Evolutionary conservation across 2,329 filamentous ascomycete species (phyloP), one percentile per base, ranked within the genome.

Genomic region (Mariannaea elegans): DNA sequence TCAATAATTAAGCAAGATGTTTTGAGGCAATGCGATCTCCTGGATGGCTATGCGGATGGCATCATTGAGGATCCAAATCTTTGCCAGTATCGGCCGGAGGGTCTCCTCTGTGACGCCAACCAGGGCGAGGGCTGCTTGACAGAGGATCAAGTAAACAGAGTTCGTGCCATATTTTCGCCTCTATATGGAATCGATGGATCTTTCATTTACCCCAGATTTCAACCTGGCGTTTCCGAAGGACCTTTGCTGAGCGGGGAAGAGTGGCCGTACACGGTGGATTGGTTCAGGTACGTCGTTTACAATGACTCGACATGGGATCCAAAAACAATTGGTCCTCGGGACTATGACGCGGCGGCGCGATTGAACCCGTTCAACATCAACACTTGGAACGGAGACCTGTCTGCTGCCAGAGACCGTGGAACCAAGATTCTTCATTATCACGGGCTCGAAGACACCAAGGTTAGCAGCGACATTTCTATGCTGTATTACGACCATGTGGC

Each of bases 31-130:
- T 86, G 84, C 63, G 84, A 86, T 62, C 68, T 52, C 1, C 71
- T 79, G 21, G 84, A 86, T 59, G 82, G 83, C 1, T 71, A 83
- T 1, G 62, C 71, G 2, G 84, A 86, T 58, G 77, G 76, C 14
- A 83, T 86, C 56, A 75, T 86, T 39, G 81, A 79, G 50, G 73
- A 78, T 21, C 81, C 83, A 0, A 69, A 73, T 7, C 71, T 72
- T 8, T 87, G 84, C 67, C 66, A 76, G 52, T 77, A 84, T 42
- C 73, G 78, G 54, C 78, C 75, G n/a, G 72, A 76, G 14, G 65
- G 71, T 2, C 52, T 55, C n/a, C 1, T 55, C 24, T 55, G 52
- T 41, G 27, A 41, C 12, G 32, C n/a, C 23, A 7, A 34, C 38
- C 10, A 55, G 18, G 24, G 14, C 16, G 9, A 21, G 7, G 36